A percentile compares a stretch with the other conserved stretches of the same genome.
Conservation (phyloP, 1,139 yeast species). For the Sugiyamaella neomexicana region DNA sequence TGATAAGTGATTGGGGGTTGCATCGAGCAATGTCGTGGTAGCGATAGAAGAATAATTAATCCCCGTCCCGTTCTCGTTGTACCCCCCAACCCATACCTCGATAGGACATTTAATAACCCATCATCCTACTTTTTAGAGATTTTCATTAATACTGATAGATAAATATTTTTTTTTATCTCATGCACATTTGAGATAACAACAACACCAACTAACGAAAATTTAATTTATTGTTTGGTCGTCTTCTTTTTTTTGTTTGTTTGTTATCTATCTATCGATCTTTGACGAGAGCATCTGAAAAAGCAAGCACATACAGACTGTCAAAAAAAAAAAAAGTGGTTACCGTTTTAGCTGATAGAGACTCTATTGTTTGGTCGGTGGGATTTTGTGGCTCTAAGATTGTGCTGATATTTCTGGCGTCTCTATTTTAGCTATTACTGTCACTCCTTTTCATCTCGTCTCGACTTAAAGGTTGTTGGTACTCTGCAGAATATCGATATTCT, state of each 20-base stretch:
- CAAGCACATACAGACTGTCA: no score
- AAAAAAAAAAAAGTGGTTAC: no score
- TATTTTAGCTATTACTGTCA: no score
- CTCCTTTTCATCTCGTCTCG: neutral
- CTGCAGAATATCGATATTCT: no score
- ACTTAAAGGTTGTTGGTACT: no score
- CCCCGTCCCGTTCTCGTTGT: neutral
- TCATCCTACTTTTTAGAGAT: neutral
- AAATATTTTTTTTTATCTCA: conserved; percentile 10
- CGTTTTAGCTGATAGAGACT: no score
- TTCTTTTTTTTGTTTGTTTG: neutral
- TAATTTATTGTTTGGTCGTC: neutral
- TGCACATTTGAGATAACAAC: conserved; percentile 1
- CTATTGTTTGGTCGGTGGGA: no score
- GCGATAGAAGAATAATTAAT: neutral
- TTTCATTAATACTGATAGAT: neutral
- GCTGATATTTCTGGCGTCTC: neutral
- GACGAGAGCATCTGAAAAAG: no score
- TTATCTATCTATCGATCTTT: no score
- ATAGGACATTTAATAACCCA: no score
- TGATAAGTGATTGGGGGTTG: neutral
- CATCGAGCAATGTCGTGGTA: neutral
- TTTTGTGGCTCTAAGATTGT: no score
- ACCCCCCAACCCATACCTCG: neutral
- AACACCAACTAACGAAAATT: neutral